A percentile compares a stretch with the other conserved stretches of the same genome.
These are phyloP conservation scores for Odonthalia washingtoniensis DNA, from an alignment of 31 red algal species.

Conservation along the genomic window DNA sequence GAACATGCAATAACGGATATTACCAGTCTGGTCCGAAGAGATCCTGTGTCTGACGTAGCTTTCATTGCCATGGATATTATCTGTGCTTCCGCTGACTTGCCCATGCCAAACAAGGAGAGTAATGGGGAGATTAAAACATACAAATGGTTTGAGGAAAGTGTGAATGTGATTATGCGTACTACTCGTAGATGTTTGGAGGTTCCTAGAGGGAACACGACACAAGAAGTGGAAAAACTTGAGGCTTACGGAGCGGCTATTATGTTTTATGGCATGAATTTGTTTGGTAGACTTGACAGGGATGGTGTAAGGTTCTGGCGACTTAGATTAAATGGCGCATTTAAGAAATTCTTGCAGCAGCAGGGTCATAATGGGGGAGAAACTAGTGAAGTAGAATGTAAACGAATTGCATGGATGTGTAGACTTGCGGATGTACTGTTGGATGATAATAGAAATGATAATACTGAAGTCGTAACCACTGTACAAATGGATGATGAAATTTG, in stretches of 20 bases:
- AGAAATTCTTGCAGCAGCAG: not conserved
- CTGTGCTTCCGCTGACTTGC: too few species aligned
- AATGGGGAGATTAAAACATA: not conserved
- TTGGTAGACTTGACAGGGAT: not conserved
- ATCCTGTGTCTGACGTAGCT: not conserved
- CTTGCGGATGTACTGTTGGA: not conserved
- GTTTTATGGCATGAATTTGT: not conserved
- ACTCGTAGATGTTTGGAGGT: not conserved
- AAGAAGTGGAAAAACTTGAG: not conserved
- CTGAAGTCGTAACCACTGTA: not conserved
- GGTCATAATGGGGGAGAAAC: not conserved
- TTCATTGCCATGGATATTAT: not conserved
- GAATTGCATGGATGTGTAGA: constrained; percentile 6
- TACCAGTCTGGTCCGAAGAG: not conserved
- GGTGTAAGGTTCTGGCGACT: not conserved
- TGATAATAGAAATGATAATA: not conserved
- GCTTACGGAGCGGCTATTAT: not conserved
- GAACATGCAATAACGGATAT: not conserved
- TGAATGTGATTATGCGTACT: not conserved
- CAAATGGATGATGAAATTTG: constrained; percentile 22
- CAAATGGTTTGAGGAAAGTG: not conserved
- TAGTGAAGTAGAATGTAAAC: not conserved
- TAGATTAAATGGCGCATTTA: not conserved
- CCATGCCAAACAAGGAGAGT: not conserved
- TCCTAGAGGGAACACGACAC: not conserved